Conservation (phyloP, 805 yeast genomes). For the Priceomyces fermenticarens region DNA sequence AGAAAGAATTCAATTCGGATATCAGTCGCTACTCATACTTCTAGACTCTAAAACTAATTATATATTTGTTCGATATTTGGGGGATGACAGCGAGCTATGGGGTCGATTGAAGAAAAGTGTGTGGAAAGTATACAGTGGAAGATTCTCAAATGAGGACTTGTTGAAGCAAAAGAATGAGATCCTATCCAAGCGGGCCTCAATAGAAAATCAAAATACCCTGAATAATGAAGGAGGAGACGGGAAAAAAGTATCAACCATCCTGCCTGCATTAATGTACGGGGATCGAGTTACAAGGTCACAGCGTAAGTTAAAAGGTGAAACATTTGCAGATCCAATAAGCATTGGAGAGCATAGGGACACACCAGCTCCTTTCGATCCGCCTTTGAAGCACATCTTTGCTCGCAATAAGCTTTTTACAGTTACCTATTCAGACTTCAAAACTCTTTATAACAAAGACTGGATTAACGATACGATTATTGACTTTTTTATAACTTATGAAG, state of each 20-base stretch:
- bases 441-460: constrained; percentile 80
- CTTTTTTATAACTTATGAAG: constrained; percentile 67
- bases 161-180: constrained; percentile 4
- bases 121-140: constrained; percentile 6
- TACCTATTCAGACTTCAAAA: constrained; percentile 68
- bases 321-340: constrained; percentile 1
- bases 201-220: not conserved
- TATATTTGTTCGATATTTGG: constrained; percentile 8
- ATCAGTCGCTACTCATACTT: constrained; percentile 9
- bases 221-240: not conserved
- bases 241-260: not conserved
- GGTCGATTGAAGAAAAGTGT: constrained; percentile 5
- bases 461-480: constrained; percentile 86
- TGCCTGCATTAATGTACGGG: constrained; percentile 3
- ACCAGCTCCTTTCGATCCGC: constrained; percentile 43
- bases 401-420: constrained; percentile 57
- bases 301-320: not conserved
- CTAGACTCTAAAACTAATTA: constrained; percentile 7
- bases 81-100: constrained; percentile 7
- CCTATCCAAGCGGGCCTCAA: not conserved
- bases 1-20: constrained; percentile 9
- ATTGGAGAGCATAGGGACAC: constrained; percentile 13
- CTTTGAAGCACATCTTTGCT: constrained; percentile 48
- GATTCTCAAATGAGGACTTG: constrained; percentile 8
- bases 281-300: constrained; percentile 4